These are phyloP conservation scores for Cytospora leucostoma DNA, from an alignment of 2,329 filamentous ascomycete species.

Conservation along the genomic window DNA sequence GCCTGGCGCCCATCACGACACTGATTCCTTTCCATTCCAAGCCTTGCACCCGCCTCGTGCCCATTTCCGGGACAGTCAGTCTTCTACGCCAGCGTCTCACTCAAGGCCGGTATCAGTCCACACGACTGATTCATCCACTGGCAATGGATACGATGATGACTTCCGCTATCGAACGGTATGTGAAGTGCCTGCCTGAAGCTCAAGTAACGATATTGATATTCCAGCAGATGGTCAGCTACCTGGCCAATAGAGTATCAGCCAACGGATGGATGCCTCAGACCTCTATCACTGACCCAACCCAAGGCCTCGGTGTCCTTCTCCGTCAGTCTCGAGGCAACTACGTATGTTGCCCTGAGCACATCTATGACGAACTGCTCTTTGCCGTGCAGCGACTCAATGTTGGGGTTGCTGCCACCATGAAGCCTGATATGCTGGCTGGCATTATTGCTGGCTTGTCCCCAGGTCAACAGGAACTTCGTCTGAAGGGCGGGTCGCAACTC, in stretches of 20 bases:
- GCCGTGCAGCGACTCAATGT: constrained; percentile 49
- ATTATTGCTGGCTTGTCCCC: constrained; percentile 45
- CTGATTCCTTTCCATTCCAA: constrained; percentile 6
- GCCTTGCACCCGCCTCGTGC: constrained; percentile 12
- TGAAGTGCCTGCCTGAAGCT: background rate
- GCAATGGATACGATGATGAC: constrained; percentile 33
- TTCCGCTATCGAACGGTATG: constrained; percentile 38
- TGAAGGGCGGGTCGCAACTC: constrained; percentile 45
- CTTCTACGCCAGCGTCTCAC: constrained; percentile 10
- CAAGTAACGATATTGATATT: background rate
- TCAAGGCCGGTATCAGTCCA: constrained; percentile 23
- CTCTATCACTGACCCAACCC: constrained; percentile 29
- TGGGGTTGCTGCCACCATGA: constrained; percentile 51
- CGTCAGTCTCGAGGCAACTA: constrained; percentile 44
- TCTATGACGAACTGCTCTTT: constrained; percentile 42
- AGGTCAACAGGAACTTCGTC: constrained; percentile 45
- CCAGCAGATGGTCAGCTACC: constrained; percentile 37
- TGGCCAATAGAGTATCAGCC: constrained; percentile 35
- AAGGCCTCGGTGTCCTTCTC: constrained; percentile 41
- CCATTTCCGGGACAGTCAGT: constrained; percentile 16
- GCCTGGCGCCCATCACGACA: constrained; percentile 2
- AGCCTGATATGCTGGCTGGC: constrained; percentile 47
- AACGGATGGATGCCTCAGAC: constrained; percentile 37
- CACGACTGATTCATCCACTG: constrained; percentile 21
- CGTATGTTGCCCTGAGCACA: constrained; percentile 42